These are phyloP conservation scores for Didymella lethalis DNA, from an alignment of 2,329 filamentous ascomycete species.

Conservation along the genomic window DNA sequence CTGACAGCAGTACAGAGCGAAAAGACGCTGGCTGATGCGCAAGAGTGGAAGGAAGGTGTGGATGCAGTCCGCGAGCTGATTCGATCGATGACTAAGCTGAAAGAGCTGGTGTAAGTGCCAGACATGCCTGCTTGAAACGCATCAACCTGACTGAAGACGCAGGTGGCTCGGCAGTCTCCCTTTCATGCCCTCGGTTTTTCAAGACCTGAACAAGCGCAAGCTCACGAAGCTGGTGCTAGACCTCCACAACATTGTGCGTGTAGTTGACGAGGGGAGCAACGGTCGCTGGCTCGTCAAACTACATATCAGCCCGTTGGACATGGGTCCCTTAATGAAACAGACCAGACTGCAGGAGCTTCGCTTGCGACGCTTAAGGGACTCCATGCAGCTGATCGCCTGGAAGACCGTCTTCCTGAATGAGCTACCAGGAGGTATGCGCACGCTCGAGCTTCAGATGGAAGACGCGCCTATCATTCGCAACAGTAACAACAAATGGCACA, in stretches of 20 bases:
- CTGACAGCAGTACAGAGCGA: conserved; percentile 7
- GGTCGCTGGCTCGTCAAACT: conserved; percentile 23
- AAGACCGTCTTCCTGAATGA: conserved; percentile 41
- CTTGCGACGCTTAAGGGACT: conserved; percentile 39
- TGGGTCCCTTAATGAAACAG: conserved; percentile 36
- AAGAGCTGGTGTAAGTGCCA: conserved; percentile 41
- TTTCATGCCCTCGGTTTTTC: conserved; percentile 36
- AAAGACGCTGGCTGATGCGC: conserved; percentile 7
- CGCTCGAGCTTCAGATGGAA: conserved; percentile 43
- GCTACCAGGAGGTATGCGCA: conserved; percentile 27
- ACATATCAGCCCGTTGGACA: conserved; percentile 35
- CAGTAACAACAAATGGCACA: conserved; percentile 30
- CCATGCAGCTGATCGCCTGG: conserved; percentile 42
- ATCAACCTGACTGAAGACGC: background rate
- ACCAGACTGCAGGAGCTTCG: conserved; percentile 40
- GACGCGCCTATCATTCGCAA: conserved; percentile 35
- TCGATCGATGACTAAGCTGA: conserved; percentile 30
- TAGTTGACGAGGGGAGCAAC: conserved; percentile 25
- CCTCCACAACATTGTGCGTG: conserved; percentile 32
- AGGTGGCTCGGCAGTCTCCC: conserved; percentile 43
- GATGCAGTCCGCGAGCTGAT: conserved; percentile 31
- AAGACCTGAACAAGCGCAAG: conserved; percentile 26
- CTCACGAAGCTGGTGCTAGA: conserved; percentile 43
- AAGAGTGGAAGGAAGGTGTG: conserved; percentile 32
- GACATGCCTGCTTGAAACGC: background rate